Evolutionary conservation across 163 green algal species (phyloP).

Genomic region (Scenedesmus sp.): DNA sequence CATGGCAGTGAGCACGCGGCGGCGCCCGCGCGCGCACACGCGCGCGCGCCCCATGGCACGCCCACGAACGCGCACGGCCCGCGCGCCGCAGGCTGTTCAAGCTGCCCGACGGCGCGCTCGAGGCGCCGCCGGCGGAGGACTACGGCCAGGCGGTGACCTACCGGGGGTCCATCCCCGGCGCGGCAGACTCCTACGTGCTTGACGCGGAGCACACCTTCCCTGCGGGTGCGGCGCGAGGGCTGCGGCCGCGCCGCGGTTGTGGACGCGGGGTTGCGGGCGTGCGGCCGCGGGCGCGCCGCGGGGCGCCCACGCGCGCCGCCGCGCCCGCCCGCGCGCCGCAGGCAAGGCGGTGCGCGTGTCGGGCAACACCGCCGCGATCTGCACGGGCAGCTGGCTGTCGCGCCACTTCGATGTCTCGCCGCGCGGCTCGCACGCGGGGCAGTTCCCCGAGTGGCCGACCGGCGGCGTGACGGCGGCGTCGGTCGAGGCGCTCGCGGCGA

Average conservation of each 20-base stretch:
- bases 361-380: conserved; percentile 39
- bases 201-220: conserved; percentile 21
- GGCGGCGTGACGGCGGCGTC: no score
- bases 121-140: conserved; percentile 16
- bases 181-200: conserved; percentile 12
- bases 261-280: no score
- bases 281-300: no score
- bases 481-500: no score
- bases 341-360: conserved; percentile 11
- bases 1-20: no score
- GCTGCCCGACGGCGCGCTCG: conserved; percentile 24
- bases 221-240: neutral
- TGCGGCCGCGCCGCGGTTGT: no score
- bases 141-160: conserved; percentile 43
- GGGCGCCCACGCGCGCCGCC: neutral
- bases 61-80: no score
- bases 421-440: no score
- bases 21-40: no score
- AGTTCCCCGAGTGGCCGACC: no score
- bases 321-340: neutral
- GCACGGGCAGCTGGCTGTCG: conserved; percentile 6
- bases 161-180: conserved; percentile 12
- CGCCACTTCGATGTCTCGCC: conserved; percentile 39
- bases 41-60: no score
- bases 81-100: conserved; percentile 48